Evolutionary conservation across 2,329 filamentous ascomycete species (phyloP).

Genomic region (Podosphaera aphanis): DNA sequence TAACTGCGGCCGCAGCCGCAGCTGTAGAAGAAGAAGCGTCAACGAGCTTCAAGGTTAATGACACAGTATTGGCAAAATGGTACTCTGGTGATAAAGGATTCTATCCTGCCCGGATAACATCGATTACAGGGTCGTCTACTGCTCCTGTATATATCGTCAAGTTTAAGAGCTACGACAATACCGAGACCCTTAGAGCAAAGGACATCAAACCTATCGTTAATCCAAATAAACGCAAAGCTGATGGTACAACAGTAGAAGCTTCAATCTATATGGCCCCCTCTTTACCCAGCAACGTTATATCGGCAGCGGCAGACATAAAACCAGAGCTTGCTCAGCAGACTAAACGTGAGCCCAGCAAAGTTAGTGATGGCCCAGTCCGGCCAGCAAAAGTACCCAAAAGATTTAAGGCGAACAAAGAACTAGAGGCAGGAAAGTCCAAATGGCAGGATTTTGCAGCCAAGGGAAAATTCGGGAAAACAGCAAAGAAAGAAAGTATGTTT

Average conservation of each 20-base stretch:
- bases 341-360: conserved; percentile 38
- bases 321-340: conserved; percentile 39
- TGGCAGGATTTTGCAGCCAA: conserved; percentile 87
- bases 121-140: conserved; percentile 75
- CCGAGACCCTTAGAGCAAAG: conserved; percentile 57
- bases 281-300: conserved; percentile 17
- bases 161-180: conserved; percentile 76
- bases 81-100: conserved; percentile 68
- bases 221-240: conserved; percentile 64
- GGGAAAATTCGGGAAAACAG: conserved; percentile 38
- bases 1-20: conserved; percentile 20
- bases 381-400: conserved; percentile 59
- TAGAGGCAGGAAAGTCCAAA: conserved; percentile 75
- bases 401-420: conserved; percentile 71
- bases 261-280: conserved; percentile 21
- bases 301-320: conserved; percentile 30
- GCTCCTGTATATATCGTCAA: conserved; percentile 85
- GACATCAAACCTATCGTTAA: conserved; percentile 62
- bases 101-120: conserved; percentile 81
- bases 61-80: conserved; percentile 79
- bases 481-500: conserved; percentile 92
- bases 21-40: conserved; percentile 28
- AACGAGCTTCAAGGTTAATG: conserved; percentile 59
- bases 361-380: conserved; percentile 30
- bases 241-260: conserved; percentile 35